phyloP scores from a whole-genome alignment of 202 grass and related monocot species.

The Setaria viridis region DNA sequence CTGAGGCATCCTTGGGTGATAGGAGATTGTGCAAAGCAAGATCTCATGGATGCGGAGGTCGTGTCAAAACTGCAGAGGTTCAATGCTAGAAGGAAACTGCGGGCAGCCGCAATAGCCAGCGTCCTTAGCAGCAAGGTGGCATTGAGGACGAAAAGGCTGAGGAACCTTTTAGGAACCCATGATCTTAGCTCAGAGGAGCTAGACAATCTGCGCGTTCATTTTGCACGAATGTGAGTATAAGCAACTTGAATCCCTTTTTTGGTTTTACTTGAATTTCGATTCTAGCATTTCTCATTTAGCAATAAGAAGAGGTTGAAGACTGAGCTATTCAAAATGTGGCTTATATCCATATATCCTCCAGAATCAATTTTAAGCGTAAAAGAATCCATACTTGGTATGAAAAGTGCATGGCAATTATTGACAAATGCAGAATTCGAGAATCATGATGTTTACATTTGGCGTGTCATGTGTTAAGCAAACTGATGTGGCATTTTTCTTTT shows the following conservation, averaged over 20 bases:
- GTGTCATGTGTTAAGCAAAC: neutral
- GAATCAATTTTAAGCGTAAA: neutral
- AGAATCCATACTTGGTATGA: neutral
- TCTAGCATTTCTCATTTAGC: slow-evolving; percentile 12
- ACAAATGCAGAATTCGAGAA: neutral
- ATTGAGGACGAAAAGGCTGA: slow-evolving; percentile 66
- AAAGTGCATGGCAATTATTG: neutral
- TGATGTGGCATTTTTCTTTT: neutral
- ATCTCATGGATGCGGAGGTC: slow-evolving; percentile 68
- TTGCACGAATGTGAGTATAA: slow-evolving; percentile 58
- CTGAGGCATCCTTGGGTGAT: slow-evolving; percentile 73
- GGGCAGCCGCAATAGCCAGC: slow-evolving; percentile 71
- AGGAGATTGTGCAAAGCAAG: slow-evolving; percentile 72
- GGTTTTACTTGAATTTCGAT: neutral
- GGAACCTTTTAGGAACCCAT: slow-evolving; percentile 67
- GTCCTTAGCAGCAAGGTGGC: slow-evolving; percentile 73
- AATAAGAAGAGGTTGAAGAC: neutral
- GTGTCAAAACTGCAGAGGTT: slow-evolving; percentile 76
- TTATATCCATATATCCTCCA: neutral
- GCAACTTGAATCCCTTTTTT: neutral
- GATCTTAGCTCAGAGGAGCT: slow-evolving; percentile 71
- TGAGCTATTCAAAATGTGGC: neutral
- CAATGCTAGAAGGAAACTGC: slow-evolving; percentile 71
- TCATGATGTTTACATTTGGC: neutral
- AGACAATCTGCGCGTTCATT: slow-evolving; percentile 59